Evolutionary conservation across 2,329 filamentous ascomycete species (phyloP).

Genomic region (Blastomyces silverae): DNA sequence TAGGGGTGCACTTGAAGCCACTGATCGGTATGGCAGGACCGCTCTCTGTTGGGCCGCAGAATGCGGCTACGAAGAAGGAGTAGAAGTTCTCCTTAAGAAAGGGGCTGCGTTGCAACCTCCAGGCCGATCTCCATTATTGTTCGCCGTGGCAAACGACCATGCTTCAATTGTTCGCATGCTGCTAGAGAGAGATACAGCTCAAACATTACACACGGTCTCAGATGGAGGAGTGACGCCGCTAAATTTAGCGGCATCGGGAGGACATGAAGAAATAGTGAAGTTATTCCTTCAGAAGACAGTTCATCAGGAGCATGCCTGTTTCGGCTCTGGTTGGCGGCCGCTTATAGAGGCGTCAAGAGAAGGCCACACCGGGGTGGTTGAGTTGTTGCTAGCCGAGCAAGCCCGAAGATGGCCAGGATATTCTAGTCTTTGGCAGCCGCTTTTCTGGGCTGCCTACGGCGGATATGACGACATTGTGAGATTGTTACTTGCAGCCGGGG

Average conservation of each 20-base stretch:
- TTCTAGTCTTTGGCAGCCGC: background rate
- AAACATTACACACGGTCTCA: background rate
- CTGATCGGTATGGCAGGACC: background rate
- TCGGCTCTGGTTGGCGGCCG: background rate
- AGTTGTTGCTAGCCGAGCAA: background rate
- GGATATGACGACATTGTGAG: background rate
- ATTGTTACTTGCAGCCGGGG: background rate
- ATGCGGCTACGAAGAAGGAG: background rate
- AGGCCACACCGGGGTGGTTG: background rate
- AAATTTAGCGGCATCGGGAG: background rate
- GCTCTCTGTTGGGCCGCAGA: background rate
- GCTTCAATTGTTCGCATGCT: background rate
- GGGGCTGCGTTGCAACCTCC: background rate
- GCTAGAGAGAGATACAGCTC: background rate
- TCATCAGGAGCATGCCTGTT: background rate
- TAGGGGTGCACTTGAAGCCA: background rate
- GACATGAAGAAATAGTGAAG: background rate
- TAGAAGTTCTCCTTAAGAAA: background rate
- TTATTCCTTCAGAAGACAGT: background rate
- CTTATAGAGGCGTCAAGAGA: background rate
- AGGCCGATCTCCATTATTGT: background rate
- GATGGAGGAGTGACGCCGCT: background rate
- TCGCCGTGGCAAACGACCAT: background rate
- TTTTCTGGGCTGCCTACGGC: background rate
- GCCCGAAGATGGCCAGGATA: background rate